Conservation (phyloP, 2,329 filamentous ascomycete genomes). For the Colletotrichum abscissum region DNA sequence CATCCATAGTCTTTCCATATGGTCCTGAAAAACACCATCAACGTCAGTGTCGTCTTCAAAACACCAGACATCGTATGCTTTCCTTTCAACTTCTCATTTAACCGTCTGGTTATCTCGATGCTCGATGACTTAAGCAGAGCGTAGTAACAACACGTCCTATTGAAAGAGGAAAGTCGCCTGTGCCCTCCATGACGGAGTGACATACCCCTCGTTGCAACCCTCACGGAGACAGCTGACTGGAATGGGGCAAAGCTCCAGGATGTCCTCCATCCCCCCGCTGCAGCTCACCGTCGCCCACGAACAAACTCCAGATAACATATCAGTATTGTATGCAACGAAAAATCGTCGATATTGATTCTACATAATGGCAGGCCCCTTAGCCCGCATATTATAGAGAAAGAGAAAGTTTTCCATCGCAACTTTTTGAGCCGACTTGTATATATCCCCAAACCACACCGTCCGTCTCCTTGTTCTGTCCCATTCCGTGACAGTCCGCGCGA, state of each 20-base stretch:
- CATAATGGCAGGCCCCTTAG: slow-evolving; percentile 3
- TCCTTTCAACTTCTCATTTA: neutral
- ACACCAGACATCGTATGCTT: neutral
- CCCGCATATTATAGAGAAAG: slow-evolving; percentile 21
- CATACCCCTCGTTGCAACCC: neutral
- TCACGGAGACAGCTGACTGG: slow-evolving; percentile 1
- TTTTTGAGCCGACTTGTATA: slow-evolving; percentile 21
- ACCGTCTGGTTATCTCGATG: neutral
- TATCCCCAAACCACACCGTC: slow-evolving; percentile 11
- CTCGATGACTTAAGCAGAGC: neutral
- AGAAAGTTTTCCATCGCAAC: slow-evolving; percentile 17
- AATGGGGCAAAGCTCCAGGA: slow-evolving; percentile 13
- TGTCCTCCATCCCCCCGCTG: neutral
- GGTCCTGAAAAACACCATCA: neutral
- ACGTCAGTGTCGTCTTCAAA: neutral
- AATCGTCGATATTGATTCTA: slow-evolving; percentile 31
- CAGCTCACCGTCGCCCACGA: neutral
- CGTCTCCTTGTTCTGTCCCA: slow-evolving; percentile 1
- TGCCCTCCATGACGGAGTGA: neutral
- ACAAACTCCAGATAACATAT: too few species aligned
- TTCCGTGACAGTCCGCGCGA: slow-evolving; percentile 13
- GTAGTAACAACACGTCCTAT: neutral
- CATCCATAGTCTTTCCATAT: neutral
- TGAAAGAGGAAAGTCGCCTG: neutral
- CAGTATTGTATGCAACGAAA: slow-evolving; percentile 1